phyloP scores from a whole-genome alignment of 805 yeast genomes.

The Spencermartinsiella europaea region DNA sequence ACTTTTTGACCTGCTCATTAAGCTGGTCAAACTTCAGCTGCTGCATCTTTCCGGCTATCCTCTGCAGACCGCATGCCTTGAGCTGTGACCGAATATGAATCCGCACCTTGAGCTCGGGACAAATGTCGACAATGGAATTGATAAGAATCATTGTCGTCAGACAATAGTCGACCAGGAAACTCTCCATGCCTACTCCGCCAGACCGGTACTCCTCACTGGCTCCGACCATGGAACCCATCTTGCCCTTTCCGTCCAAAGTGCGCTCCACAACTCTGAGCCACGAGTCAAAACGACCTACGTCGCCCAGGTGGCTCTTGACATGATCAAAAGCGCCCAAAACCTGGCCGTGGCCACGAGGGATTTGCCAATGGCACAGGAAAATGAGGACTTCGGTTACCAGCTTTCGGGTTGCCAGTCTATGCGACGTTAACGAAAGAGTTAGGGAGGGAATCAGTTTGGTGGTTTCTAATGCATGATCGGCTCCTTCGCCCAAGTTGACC shows the following conservation, averaged over 20 bases:
- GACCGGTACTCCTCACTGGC: slow-evolving; percentile 76
- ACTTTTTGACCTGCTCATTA: slow-evolving; percentile 60
- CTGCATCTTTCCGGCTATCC: slow-evolving; percentile 48
- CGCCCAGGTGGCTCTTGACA: slow-evolving; percentile 35
- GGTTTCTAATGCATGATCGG: slow-evolving; percentile 43
- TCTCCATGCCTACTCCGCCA: slow-evolving; percentile 48
- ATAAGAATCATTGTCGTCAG: slow-evolving; percentile 65
- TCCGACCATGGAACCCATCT: slow-evolving; percentile 86
- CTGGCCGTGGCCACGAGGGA: slow-evolving; percentile 48
- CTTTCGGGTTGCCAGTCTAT: slow-evolving; percentile 68
- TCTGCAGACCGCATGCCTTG: slow-evolving; percentile 50
- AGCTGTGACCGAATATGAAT: slow-evolving; percentile 56
- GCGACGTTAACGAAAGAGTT: slow-evolving; percentile 67
- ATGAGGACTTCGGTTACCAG: slow-evolving; percentile 74
- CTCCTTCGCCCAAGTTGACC: slow-evolving; percentile 59
- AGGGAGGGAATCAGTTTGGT: slow-evolving; percentile 54
- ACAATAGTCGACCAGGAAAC: slow-evolving; percentile 63
- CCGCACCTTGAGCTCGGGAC: slow-evolving; percentile 36
- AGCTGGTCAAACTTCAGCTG: slow-evolving; percentile 53
- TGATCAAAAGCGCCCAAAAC: slow-evolving; percentile 50
- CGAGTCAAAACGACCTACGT: slow-evolving; percentile 47
- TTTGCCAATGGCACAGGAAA: slow-evolving; percentile 44
- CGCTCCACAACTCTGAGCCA: slow-evolving; percentile 66
- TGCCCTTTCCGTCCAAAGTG: slow-evolving; percentile 80
- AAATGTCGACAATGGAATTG: slow-evolving; percentile 46